Percentiles rank a stretch among this genome's conserved stretches.
Conservation (phyloP, 164 flowering plant species). For the Akebia trifoliata region DNA sequence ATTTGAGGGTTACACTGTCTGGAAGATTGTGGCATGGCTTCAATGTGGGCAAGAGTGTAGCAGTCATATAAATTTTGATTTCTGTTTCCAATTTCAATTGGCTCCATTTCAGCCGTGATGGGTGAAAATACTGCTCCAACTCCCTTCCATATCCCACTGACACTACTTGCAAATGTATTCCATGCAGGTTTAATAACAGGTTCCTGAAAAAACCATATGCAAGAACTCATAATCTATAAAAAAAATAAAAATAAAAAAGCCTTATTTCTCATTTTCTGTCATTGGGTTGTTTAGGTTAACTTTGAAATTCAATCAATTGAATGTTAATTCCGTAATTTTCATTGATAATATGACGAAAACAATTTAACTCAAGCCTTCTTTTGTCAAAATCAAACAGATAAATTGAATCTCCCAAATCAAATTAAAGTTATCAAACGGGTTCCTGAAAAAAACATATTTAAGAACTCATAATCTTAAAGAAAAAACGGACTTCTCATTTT, state of each 20-base stretch:
- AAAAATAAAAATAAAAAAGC: background rate
- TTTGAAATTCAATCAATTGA: background rate
- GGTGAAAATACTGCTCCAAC: slow-evolving; percentile 97
- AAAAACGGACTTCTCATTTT: no score
- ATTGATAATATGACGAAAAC: background rate
- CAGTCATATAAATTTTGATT: slow-evolving; percentile 73
- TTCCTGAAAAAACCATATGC: slow-evolving; percentile 45
- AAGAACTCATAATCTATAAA: background rate
- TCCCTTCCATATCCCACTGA: slow-evolving; percentile 99
- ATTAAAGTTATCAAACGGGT: no score
- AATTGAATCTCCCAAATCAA: background rate
- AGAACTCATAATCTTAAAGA: no score
- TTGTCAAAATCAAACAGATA: no score
- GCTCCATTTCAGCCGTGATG: slow-evolving; percentile 91
- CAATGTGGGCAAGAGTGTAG: slow-evolving; percentile 63
- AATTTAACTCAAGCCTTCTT: background rate
- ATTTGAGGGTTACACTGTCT: slow-evolving; percentile 43
- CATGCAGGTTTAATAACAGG: slow-evolving; percentile 85
- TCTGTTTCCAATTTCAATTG: slow-evolving; percentile 66
- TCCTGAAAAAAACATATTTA: no score
- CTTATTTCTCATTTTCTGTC: background rate
- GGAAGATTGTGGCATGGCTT: slow-evolving; percentile 39
- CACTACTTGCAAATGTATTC: slow-evolving; percentile 85
- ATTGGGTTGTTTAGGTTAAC: background rate
- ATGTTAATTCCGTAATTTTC: background rate